These are phyloP conservation scores for Punctularia strigosozonata DNA, from an alignment of 768 basidiomycete species.

Conservation along the genomic window DNA sequence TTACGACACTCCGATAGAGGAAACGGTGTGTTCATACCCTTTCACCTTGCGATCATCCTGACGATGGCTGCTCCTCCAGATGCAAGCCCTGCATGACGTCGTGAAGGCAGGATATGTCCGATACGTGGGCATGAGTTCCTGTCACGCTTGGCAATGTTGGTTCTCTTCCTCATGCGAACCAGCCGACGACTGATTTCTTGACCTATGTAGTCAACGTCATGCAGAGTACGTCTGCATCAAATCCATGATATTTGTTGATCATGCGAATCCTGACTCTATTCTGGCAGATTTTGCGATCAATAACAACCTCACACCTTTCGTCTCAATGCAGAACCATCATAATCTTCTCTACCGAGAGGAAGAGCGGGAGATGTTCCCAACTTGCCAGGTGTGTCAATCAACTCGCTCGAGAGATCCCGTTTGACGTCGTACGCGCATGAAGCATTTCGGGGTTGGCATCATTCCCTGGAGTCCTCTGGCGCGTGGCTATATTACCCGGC, in stretches of 20 bases:
- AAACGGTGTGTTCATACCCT: constrained; percentile 17
- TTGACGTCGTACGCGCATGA: constrained; percentile 1
- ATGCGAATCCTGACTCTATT: neutral
- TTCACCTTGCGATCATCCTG: constrained; percentile 12
- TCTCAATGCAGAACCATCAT: constrained; percentile 28
- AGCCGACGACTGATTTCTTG: too few species aligned
- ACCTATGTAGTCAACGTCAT: constrained; percentile 10
- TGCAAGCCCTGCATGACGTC: constrained; percentile 2
- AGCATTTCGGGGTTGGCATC: constrained; percentile 13
- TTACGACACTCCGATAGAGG: constrained; percentile 36
- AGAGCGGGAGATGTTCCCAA: constrained; percentile 11
- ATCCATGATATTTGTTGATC: constrained; percentile 1
- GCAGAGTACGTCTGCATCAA: constrained; percentile 8
- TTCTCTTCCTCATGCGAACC: neutral
- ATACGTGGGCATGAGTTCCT: constrained; percentile 1
- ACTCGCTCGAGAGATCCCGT: constrained; percentile 7
- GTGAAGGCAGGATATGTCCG: constrained; percentile 1
- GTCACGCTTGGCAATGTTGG: constrained; percentile 11
- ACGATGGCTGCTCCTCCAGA: constrained; percentile 2
- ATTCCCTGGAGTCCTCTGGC: constrained; percentile 21
- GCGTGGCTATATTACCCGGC: constrained; percentile 14
- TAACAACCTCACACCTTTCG: constrained; percentile 15
- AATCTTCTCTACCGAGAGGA: constrained; percentile 18
- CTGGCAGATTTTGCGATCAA: constrained; percentile 6
- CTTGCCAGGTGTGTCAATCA: constrained; percentile 11